Evolutionary conservation across 257 asterid genomes (phyloP).

Genomic region (Linderniella brevidens): DNA sequence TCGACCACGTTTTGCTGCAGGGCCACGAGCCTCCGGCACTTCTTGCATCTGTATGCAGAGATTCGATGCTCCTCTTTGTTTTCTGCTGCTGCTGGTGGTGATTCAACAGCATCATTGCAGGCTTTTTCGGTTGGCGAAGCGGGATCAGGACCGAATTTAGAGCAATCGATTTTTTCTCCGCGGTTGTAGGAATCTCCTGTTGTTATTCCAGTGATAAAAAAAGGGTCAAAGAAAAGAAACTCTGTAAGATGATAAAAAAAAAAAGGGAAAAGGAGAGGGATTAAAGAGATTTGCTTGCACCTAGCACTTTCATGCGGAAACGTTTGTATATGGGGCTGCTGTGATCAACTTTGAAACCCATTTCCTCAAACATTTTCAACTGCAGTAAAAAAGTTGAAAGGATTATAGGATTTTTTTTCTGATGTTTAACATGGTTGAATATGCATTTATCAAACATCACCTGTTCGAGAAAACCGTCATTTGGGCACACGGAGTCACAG

Average conservation of each 20-base stretch:
- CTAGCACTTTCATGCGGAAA: constrained; percentile 69
- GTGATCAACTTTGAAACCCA: constrained; percentile 81
- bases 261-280: background rate
- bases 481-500: constrained; percentile 70
- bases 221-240: constrained; percentile 1
- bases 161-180: constrained; percentile 68
- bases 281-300: constrained; percentile 19
- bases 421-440: background rate
- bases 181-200: constrained; percentile 86
- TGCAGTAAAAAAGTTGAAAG: constrained; percentile 19
- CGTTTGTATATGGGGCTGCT: constrained; percentile 72
- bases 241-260: too few species aligned
- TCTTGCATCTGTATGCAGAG: constrained; percentile 75
- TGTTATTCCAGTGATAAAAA: background rate
- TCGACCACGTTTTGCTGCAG: constrained; percentile 60
- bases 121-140: constrained; percentile 31
- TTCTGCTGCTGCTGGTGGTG: constrained; percentile 1
- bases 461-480: constrained; percentile 96
- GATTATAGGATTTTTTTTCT: background rate
- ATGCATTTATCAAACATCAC: constrained; percentile 21
- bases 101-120: constrained; percentile 28
- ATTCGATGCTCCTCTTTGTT: constrained; percentile 19
- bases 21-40: constrained; percentile 83
- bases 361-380: constrained; percentile 82
- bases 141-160: constrained; percentile 78